Percentiles rank a stretch among this genome's conserved stretches.
Conservation (phyloP, 257 asterid genomes). For the Rubia yunnanensis region DNA sequence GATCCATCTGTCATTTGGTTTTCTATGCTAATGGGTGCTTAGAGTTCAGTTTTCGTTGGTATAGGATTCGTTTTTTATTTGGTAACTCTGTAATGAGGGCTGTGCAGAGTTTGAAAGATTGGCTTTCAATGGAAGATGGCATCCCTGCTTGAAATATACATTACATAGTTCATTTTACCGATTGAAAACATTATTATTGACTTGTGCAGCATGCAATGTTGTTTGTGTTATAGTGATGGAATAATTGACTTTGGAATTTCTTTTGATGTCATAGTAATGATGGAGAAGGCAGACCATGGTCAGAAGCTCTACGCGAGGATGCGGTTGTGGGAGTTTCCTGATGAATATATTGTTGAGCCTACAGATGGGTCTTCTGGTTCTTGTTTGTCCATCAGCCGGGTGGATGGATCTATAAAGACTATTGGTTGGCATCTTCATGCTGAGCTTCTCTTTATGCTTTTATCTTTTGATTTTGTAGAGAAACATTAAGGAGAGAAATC, state of each 20-base stretch:
- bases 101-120: background rate
- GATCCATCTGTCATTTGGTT: background rate
- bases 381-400: constrained; percentile 53
- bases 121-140: background rate
- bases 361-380: constrained; percentile 73
- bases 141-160: background rate
- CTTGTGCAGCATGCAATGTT: background rate
- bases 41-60: background rate
- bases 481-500: background rate
- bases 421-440: constrained; percentile 31
- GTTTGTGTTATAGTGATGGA: background rate
- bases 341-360: constrained; percentile 77
- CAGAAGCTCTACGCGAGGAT: constrained; percentile 61
- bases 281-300: constrained; percentile 69
- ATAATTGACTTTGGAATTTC: background rate
- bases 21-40: background rate
- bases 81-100: background rate
- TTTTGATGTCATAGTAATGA: constrained; percentile 31
- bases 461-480: background rate
- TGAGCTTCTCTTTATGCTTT: background rate
- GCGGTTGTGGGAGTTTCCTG: constrained; percentile 90
- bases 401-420: constrained; percentile 49
- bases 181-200: background rate
- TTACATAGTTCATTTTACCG: background rate
- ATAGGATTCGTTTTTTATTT: background rate